Evolutionary conservation across 2,329 filamentous ascomycete species (phyloP), one percentile per base, ranked within the genome.

Genomic region (Colletotrichum lindemuthianum): DNA sequence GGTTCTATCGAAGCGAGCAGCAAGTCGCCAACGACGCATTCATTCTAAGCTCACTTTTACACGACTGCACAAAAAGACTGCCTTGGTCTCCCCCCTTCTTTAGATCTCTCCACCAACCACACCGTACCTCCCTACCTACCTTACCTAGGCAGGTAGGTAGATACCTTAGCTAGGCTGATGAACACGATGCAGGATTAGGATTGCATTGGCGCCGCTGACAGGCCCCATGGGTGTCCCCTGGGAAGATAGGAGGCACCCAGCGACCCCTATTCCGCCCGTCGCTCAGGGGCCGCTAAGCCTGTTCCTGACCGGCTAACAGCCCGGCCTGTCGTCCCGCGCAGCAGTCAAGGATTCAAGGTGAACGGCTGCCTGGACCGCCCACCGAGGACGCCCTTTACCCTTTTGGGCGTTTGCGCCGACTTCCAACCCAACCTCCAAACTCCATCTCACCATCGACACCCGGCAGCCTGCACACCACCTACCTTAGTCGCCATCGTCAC

Each of bases 201-300:
- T 44, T 63, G 48, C 55, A 11, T 34, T 56, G 61, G 61, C 57
- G 58, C 58, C 50, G 58, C 44, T 65, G 50, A 55, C 61, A 60
- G 15, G 41, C 49, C 44, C 48, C 45, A 24, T 24, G 15, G 48
- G 11, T 37, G 16, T 12, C 32, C 32, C 2, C 24, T 34, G 24
- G 24, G 24, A 24, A 24, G 24, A 24, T 57, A 11, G 34, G 39
- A 57, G 12, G 34, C 33, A 12, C 8, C 6, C 10, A 11, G 3
- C 10, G 32, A 47, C 60, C 60, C 41, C 48, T 59, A 53, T 43
- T 61, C 32, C 40, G 55, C 41, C 24, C 16, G 47, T 45, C 59
- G 59, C 9, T 47, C 40, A 32, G 32, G n/a, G 40, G 24, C 6
- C 47, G 47, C 61, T 65, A 61, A 32, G 15, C 61, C 61, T 61